These are phyloP conservation scores for Monosporozyma servazzii DNA, from an alignment of 805 yeast species.

Conservation along the genomic window DNA sequence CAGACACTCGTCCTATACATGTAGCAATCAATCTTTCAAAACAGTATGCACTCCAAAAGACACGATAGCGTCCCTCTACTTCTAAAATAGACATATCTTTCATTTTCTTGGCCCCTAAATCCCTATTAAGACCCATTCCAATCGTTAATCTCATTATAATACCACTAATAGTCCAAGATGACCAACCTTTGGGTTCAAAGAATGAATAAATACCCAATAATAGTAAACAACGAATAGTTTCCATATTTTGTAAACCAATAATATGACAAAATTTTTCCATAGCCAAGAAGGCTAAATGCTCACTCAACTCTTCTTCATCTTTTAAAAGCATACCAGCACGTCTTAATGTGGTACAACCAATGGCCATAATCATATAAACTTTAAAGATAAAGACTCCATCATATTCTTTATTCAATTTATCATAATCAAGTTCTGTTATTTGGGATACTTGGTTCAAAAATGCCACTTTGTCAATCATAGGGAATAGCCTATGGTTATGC, in stretches of 20 bases:
- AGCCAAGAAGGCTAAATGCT: conserved; percentile 35
- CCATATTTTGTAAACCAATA: conserved; percentile 33
- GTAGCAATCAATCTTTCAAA: conserved; percentile 41
- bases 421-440: conserved; percentile 25
- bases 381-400: conserved; percentile 33
- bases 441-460: conserved; percentile 29
- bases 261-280: conserved; percentile 33
- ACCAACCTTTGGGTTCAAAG: conserved; percentile 40
- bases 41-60: conserved; percentile 43
- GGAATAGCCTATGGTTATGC: conserved; percentile 37
- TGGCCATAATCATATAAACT: conserved; percentile 43
- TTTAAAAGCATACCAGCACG: conserved; percentile 32
- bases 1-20: conserved; percentile 41
- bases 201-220: conserved; percentile 42
- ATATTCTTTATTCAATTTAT: conserved; percentile 14
- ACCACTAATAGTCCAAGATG: conserved; percentile 47
- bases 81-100: conserved; percentile 28
- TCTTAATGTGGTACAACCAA: conserved; percentile 44
- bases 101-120: conserved; percentile 23
- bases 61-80: conserved; percentile 36
- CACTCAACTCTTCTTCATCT: conserved; percentile 32
- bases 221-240: conserved; percentile 35
- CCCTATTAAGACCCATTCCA: conserved; percentile 40
- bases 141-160: conserved; percentile 37
- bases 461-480: conserved; percentile 34